Evolutionary conservation across 2,329 filamentous ascomycete species (phyloP), one percentile per base, ranked within the genome.

Genomic region (Anisogramma anomala): DNA sequence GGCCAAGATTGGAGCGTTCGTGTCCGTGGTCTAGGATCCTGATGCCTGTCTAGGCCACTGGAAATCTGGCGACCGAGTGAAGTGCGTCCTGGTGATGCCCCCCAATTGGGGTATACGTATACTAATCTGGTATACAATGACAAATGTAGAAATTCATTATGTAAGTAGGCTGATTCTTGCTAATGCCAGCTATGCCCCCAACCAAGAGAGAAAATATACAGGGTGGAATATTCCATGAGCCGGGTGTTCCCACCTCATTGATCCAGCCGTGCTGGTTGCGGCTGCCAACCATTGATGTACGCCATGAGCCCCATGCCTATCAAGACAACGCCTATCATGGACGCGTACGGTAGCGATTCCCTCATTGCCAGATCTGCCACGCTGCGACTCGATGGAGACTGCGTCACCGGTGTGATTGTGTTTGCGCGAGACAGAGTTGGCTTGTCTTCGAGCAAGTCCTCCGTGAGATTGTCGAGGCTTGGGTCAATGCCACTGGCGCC

Each of bases 271-370:
- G 58, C 57, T 42, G 58, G 58, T 42, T 66, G 62, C 20, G 64
- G 55, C 52, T 86, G 82, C 83, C 83, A 89, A 38, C 82, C 81
- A 55, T 91, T 91, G 51, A 91, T 70, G 60, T 87, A 88, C 31
- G 82, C 83, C 84, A 91, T 91, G 49, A 91, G 59, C 11, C 84
- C 82, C 65, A 91, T 81, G 23, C 84, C 84, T 46, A 91, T 65
- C 42, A 91, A 61, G 19, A 91, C 84, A 23, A 91, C 84, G 9
- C 84, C 82, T 33, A 91, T 62, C 74, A 89, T 86, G 2, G 82
- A 87, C 30, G 82, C 80, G 55, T 88, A 89, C 13, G 84, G 84
- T 44, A 84, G 67, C 42, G 73, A 70, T 33, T 79, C 69, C 47
- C 74, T 55, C 42, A 72, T 54, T 37, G 57, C 65, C 49, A 61